These are phyloP conservation scores for Endoconidiophora laricicola DNA, from an alignment of 2,329 filamentous ascomycete species.

Conservation along the genomic window DNA sequence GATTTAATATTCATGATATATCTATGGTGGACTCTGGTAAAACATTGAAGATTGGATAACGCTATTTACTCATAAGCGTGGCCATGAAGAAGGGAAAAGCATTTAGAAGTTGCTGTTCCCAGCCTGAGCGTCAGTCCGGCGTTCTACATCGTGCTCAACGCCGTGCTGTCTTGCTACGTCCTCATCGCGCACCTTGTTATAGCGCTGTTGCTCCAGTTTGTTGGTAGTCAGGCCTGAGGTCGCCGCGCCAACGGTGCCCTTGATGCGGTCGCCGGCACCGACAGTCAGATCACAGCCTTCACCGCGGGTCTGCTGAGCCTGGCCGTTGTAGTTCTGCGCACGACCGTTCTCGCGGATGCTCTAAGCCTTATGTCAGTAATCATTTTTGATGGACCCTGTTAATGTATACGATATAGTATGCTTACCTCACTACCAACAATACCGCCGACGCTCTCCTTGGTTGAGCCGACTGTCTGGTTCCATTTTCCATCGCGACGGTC, in stretches of 20 bases:
- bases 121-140: conserved; percentile 38
- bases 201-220: conserved; percentile 43
- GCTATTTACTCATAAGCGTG: too few species aligned
- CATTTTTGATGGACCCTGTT: neutral
- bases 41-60: too few species aligned
- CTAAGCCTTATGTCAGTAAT: conserved; percentile 19
- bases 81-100: too few species aligned
- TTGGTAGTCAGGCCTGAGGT: conserved; percentile 61
- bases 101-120: too few species aligned
- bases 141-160: conserved; percentile 65
- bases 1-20: too few species aligned
- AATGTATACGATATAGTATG: neutral
- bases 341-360: conserved; percentile 57
- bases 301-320: neutral
- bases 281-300: conserved; percentile 20
- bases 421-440: conserved; percentile 54
- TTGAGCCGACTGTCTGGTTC: conserved; percentile 79
- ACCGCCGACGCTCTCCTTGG: conserved; percentile 67
- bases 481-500: conserved; percentile 57
- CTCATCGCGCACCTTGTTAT: conserved; percentile 54
- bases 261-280: conserved; percentile 49
- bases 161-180: conserved; percentile 76
- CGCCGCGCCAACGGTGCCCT: conserved; percentile 54
- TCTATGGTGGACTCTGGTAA: too few species aligned
- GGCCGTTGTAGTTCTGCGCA: neutral